Conservation (phyloP, 2,329 filamentous ascomycete species). For the Diaporthe eres region DNA sequence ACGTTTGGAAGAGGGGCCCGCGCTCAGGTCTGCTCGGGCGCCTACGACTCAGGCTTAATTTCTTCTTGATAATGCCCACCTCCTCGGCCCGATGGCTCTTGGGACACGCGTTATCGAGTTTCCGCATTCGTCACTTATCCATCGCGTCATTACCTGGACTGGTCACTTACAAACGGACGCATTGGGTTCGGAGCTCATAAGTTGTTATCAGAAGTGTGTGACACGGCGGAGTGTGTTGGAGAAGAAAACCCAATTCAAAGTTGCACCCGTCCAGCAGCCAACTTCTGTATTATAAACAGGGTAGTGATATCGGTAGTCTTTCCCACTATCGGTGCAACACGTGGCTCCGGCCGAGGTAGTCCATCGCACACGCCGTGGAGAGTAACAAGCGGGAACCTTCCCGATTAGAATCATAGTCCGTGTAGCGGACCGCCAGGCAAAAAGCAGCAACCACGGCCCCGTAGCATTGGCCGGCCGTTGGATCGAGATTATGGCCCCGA, state of each 20-base stretch:
- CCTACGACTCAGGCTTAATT: background rate
- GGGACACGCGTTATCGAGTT: background rate
- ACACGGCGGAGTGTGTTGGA: background rate
- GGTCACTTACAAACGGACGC: background rate
- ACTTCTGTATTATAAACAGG: background rate
- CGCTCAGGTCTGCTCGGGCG: background rate
- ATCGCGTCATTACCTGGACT: background rate
- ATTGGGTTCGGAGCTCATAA: background rate
- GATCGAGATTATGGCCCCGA: constrained; percentile 7
- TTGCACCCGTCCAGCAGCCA: background rate
- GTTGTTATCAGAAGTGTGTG: background rate
- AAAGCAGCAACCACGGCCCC: background rate
- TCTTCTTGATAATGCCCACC: background rate
- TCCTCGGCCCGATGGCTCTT: background rate
- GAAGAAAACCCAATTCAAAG: background rate
- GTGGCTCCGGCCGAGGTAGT: constrained; percentile 10
- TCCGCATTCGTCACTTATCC: background rate
- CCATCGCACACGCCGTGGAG: background rate
- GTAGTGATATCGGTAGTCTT: background rate
- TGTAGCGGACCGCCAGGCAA: too few species aligned
- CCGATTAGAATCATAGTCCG: background rate
- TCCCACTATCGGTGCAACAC: background rate
- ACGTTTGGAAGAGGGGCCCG: background rate
- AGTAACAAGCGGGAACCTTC: background rate
- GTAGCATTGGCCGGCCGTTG: background rate